Base-by-base conservation (phyloP, 345 rosid genomes). In the Euphorbia pulcherrima region DNA sequence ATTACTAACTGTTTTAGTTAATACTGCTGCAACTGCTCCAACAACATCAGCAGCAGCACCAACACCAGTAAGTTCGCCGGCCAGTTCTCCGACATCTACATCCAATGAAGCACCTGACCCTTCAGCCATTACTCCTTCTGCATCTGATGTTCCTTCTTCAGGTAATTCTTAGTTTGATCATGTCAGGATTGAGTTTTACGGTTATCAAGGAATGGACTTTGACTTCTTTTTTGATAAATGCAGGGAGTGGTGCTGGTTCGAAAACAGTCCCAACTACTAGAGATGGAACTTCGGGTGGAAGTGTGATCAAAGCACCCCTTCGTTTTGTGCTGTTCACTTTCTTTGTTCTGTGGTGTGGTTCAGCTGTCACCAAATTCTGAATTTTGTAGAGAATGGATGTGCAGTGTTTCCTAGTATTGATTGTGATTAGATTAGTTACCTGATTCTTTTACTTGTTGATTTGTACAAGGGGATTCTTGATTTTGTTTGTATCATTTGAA, bases 241-340 rank as follows among this genome's bases (percentile, higher is more conserved):
- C 72, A 66, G 70, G 68, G 33, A 29, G 39, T 35, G 80, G 80
- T 47, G 59, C 71, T 8, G 82, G 82, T 54, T 80, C 87, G 21
- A 87, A 85, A 72, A 82, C 80, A n/a, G 57, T 72, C 21, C 85
- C 90, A 21, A 66, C 85, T 48, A 40, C 85, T 44, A 47, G 79
- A 21, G 65, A 62, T 8, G 80, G 54, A 35, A 72, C 87, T 61
- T 84, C 87, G 40, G 85, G 72, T 23, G 86, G 85, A 69, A 71
- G 58, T 75, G 52, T 55, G 17, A 29, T 40, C 56, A 65, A 57
- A 61, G 74, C 74, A 59, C 73, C 87, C 9, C 44, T 75, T 18
- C 67, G 65, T 35, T 64, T 74, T 27, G 35, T 77, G 71, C 60
- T 77, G 44, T 62, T 74, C 63, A 60, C 70, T 59, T 61, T 78